Base-by-base conservation (phyloP, 805 yeast genomes). In the Ogataea dorogensis region DNA sequence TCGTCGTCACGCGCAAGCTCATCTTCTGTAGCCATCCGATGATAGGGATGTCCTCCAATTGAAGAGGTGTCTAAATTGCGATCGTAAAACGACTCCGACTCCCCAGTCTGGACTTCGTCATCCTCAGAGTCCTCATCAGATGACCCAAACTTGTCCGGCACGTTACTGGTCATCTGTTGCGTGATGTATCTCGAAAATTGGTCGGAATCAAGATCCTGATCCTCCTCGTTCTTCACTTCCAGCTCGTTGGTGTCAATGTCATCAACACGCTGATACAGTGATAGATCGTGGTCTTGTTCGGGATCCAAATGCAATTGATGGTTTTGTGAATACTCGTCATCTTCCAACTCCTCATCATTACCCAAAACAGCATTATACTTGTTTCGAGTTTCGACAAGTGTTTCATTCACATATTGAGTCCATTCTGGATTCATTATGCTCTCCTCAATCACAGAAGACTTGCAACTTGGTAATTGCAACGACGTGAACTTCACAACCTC, bases 361-460 rank as follows among this genome's bases (percentile, higher is more conserved):
- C 98, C 98, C 27, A 93, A 70, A 20, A 91, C 83, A 8, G 96
- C 88, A 60, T 91, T 93, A 62, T 93, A 93, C 64, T 88, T 89
- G 57, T 88, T 95, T 47, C 98, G 73, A 2, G 95, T 87, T 51
- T 86, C 95, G 44, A 83, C 85, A 43, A 93, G 68, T 1, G 87
- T 81, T 41, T 83, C 81, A 41, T 81, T 81, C 7, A 87, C 95
- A 58, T 91, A 93, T 30, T 77, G 71, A 34, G 77, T 77, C 98
- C 98, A 89, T 9, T 70, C 75, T 4, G 68, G 69, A 7, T 76
- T 76, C 36, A 73, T 54, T 5, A 71, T 69, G 3, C 74, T 71
- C 8, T 66, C 70, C 10, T 70, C 72, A 14, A 79, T 75, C 5
- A 65, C 53, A 3, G 75, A 71, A 2, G 84, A 72, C 10, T 79